phyloP scores from a whole-genome alignment of 176 grass and related monocot species.

The Raddia distichophylla region DNA sequence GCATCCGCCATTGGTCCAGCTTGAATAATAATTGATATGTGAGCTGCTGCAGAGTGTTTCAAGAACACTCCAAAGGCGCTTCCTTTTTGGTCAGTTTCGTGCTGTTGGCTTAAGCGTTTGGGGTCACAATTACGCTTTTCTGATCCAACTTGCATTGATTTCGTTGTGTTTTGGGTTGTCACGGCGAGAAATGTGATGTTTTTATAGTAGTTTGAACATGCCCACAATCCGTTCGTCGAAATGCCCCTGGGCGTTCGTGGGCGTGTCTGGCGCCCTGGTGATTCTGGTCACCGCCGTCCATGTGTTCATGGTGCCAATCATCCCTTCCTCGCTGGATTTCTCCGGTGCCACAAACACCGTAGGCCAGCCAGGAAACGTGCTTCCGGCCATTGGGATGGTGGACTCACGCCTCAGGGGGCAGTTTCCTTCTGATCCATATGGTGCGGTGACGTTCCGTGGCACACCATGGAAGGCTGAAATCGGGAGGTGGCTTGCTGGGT shows the following conservation, averaged over 20 bases:
- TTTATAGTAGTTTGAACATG: conserved; percentile 33
- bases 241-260: conserved; percentile 51
- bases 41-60: background rate
- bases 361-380: conserved; percentile 9
- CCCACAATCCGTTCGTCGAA: conserved; percentile 47
- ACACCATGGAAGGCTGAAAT: conserved; percentile 79
- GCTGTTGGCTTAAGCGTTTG: background rate
- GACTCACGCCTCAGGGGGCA: conserved; percentile 42
- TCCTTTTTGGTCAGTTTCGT: background rate
- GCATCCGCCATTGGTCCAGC: no score
- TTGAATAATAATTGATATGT: no score
- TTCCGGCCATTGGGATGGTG: conserved; percentile 14
- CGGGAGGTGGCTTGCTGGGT: conserved; percentile 76
- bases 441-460: conserved; percentile 51
- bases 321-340: conserved; percentile 57
- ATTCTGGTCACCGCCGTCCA: conserved; percentile 47
- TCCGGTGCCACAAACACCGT: conserved; percentile 30
- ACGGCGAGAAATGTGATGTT: background rate
- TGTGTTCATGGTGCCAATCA: conserved; percentile 62
- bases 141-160: conserved; percentile 7
- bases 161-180: background rate
- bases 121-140: background rate
- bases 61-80: background rate
- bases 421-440: conserved; percentile 58
- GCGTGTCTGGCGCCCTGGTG: conserved; percentile 45